Conservation (phyloP, 129 eudicot species). For the Flaveria ramosissima region DNA sequence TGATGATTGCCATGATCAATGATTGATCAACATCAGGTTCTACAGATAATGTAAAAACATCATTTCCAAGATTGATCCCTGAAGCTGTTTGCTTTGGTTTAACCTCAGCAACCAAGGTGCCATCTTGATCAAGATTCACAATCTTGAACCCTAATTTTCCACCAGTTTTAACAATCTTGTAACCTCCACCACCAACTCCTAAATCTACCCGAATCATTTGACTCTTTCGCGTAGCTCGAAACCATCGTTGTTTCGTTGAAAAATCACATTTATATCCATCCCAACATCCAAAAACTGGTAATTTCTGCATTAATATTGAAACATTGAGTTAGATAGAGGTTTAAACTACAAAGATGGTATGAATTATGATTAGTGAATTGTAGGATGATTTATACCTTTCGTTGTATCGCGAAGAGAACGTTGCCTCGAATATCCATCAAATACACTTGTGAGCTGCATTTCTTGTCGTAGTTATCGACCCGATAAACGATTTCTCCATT, state of each 20-base stretch:
- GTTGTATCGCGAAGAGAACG: constrained; percentile 56
- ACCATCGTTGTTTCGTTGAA: constrained; percentile 50
- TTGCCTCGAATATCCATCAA: constrained; percentile 74
- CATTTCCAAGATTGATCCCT: constrained; percentile 65
- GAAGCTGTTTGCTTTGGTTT: constrained; percentile 51
- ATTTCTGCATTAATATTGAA: constrained; percentile 44
- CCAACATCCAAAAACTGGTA: constrained; percentile 53
- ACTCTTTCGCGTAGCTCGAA: constrained; percentile 47
- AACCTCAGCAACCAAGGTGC: constrained; percentile 45
- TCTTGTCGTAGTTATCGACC: constrained; percentile 65
- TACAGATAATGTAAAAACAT: constrained; percentile 54
- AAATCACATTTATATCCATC: constrained; percentile 57
- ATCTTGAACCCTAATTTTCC: constrained; percentile 53
- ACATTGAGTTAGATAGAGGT: constrained; percentile 4
- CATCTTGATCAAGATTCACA: constrained; percentile 36
- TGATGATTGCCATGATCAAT: constrained; percentile 62
- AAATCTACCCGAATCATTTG: constrained; percentile 43
- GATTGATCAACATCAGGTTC: constrained; percentile 58
- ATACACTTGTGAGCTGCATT: constrained; percentile 52
- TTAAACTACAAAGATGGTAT: background rate
- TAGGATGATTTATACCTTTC: constrained; percentile 49
- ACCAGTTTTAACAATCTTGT: constrained; percentile 42
- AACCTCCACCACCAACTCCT: constrained; percentile 37
- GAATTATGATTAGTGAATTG: no score
- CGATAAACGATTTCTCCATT: constrained; percentile 66